Evolutionary conservation across 495 filamentous ascomycete genomes (phyloP).

Genomic region (Penicilliopsis zonata): DNA sequence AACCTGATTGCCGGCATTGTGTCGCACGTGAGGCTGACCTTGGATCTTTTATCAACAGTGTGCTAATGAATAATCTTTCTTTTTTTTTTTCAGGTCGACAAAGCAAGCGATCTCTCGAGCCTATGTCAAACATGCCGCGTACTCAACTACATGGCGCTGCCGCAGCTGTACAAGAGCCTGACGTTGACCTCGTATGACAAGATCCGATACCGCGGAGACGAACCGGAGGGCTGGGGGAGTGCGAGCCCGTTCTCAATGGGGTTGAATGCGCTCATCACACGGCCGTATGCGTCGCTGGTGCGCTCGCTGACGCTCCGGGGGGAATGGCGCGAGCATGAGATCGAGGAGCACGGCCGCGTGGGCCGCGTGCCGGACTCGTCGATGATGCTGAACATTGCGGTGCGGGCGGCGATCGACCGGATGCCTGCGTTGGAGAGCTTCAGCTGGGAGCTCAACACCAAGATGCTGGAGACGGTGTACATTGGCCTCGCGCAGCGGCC

Average conservation of each 20-base stretch:
- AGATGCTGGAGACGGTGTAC: conserved; percentile 49
- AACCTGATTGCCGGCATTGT: conserved; percentile 47
- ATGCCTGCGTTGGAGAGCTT: conserved; percentile 45
- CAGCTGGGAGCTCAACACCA: conserved; percentile 52
- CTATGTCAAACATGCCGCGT: conserved; percentile 49
- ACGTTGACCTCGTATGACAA: conserved; percentile 46
- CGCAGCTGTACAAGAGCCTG: conserved; percentile 45
- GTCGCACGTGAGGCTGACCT: conserved; percentile 29
- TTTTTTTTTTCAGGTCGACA: conserved; percentile 31
- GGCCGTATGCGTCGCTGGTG: conserved; percentile 39
- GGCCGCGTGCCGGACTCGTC: conserved; percentile 49
- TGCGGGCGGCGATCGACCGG: conserved; percentile 45
- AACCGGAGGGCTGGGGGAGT: conserved; percentile 48
- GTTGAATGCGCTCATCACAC: conserved; percentile 46
- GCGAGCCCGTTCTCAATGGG: conserved; percentile 53
- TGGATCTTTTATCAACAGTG: conserved; percentile 4
- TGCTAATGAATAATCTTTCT: conserved; percentile 1
- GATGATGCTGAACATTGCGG: conserved; percentile 51
- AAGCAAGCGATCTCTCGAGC: conserved; percentile 43
- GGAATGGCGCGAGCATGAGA: conserved; percentile 43
- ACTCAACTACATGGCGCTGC: conserved; percentile 53
- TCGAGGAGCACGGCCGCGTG: conserved; percentile 42
- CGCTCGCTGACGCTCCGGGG: conserved; percentile 41
- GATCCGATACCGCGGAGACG: conserved; percentile 46
- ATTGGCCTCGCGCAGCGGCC: conserved; percentile 35